Evolutionary conservation across 2,329 filamentous ascomycete species (phyloP), one percentile per base, ranked within the genome.

Genomic region (Cercospora berteroae): DNA sequence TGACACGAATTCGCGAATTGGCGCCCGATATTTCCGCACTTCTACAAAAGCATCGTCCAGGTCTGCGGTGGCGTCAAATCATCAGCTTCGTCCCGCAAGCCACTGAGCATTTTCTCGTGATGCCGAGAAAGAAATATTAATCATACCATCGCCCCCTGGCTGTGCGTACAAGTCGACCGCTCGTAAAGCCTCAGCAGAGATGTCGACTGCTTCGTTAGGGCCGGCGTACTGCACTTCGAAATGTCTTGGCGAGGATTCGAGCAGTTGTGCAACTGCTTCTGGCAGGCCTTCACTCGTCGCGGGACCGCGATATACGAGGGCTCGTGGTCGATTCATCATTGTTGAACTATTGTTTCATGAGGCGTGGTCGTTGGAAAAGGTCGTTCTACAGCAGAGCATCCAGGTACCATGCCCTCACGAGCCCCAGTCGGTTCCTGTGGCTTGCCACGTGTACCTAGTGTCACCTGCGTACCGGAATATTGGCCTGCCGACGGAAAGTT

Each of bases 121-220:
- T 25, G 48, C 23, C 48, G 23, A 16, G 48, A 55, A 55, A 25
- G 23, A 10, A 8, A n/a, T 7, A 42, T 16, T 18, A 16, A 18
- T 42, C 67, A 20, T 67, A 72, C 71, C 71, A 60, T 66, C 67
- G 9, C 71, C 71, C 12, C 71, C 71, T n/a, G 70, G 70, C 13
- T 73, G 70, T 20, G 63, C 71, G 33, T 69, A 72, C 25, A 71
- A 55, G 16, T 67, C 66, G 9, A 66, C 67, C 13, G 52, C 33
- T 10, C 48, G 64, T 9, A 73, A 60, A 5, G 70, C 60, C 9
- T 71, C 66, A 8, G 67, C 60, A 12, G 67, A 66, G 23, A 73
- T 60, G 42, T 70, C 31, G 27, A 67, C 60, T 6, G 62, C 60
- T 42, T 73, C 71, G 18, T 71, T 52, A 5, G 70, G 70, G 8